Percentiles rank a stretch among this genome's conserved stretches.
These are phyloP conservation scores for Crithidia brevicula DNA, from an alignment of 208 protist species.

Conservation along the genomic window DNA sequence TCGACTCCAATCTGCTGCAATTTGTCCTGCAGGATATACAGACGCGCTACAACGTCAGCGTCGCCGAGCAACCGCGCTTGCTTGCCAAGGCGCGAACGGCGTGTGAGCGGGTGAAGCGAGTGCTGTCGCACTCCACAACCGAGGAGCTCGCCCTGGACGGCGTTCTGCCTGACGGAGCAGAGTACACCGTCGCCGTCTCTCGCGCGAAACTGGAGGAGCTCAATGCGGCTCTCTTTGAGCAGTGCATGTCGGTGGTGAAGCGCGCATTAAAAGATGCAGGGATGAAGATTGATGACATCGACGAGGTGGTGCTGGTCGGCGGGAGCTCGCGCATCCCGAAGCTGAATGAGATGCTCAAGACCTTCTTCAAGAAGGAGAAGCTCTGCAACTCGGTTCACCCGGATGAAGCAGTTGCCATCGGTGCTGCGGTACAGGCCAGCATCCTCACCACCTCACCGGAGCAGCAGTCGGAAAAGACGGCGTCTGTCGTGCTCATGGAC, in stretches of 20 bases:
- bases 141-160: constrained; percentile 97
- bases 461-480: constrained; percentile 77
- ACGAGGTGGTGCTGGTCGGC: constrained; percentile 96
- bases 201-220: constrained; percentile 98
- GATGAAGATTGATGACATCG: constrained; percentile 79
- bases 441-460: constrained; percentile 85
- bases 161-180: constrained; percentile 92
- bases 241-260: constrained; percentile 79
- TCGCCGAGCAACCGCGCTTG: constrained; percentile 39
- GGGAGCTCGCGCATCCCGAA: constrained; percentile 98
- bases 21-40: constrained; percentile 95
- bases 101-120: constrained; percentile 96
- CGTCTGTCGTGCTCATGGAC: constrained; percentile 96
- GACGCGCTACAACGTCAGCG: constrained; percentile 88
- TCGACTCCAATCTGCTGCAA: constrained; percentile 96
- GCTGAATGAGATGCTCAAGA: constrained; percentile 87
- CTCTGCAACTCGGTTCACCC: constrained; percentile 94
- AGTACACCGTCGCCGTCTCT: constrained; percentile 96
- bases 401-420: constrained; percentile 99
- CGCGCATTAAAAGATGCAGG: constrained; percentile 88
- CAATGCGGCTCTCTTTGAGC: constrained; percentile 78
- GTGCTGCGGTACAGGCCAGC: constrained; percentile 99
- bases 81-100: constrained; percentile 64
- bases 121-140: constrained; percentile 91
- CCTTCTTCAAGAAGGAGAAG: constrained; percentile 75